phyloP scores from a whole-genome alignment of 306 rosid species.

The Citrullus amarus region DNA sequence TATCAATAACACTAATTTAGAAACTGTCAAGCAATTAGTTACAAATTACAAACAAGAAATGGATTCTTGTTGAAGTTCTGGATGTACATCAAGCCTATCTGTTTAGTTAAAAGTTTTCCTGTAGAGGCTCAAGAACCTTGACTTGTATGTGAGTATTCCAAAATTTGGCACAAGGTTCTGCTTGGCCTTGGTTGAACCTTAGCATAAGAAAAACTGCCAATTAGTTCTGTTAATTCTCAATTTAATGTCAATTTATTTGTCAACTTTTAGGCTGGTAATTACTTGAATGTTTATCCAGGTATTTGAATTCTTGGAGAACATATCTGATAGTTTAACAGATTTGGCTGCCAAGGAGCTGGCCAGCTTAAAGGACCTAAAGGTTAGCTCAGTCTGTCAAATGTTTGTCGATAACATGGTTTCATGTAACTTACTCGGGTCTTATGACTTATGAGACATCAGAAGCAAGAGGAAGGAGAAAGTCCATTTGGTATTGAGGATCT shows the following conservation, averaged over 20 bases:
- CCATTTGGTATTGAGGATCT: conserved; percentile 88
- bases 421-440: conserved; percentile 20
- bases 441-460: conserved; percentile 45
- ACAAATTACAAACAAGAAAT: background rate
- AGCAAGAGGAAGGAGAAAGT: conserved; percentile 75
- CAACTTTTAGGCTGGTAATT: background rate
- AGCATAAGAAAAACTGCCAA: background rate
- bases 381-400: background rate
- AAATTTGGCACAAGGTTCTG: background rate
- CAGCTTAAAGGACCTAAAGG: conserved; percentile 72
- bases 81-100: background rate
- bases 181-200: background rate
- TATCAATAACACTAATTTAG: background rate
- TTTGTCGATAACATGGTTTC: conserved; percentile 12
- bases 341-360: conserved; percentile 64
- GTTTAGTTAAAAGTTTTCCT: background rate
- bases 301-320: conserved; percentile 79
- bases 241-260: background rate
- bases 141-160: background rate
- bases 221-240: background rate
- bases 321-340: conserved; percentile 54
- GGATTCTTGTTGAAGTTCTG: background rate
- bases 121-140: background rate
- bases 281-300: conserved; percentile 37
- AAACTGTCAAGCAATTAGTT: background rate